Evolutionary conservation across 495 filamentous ascomycete genomes (phyloP).

Genomic region (Hyphodiscus hymeniophilus): DNA sequence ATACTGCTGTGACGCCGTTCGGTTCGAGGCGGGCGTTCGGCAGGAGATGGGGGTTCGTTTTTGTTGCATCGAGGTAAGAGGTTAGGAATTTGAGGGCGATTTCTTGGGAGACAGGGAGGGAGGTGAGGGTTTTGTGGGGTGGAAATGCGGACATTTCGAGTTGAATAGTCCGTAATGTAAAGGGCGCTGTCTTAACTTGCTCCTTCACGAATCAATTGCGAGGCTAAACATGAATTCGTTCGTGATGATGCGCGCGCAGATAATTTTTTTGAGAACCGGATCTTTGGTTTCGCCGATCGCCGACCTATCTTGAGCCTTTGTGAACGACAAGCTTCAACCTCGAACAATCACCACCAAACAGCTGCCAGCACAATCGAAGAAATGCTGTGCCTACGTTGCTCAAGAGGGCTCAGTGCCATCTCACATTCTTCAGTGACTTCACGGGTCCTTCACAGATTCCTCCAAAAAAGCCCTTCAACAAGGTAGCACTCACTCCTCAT

Average conservation of each 20-base stretch:
- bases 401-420: constrained; percentile 19
- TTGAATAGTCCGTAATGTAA: background rate
- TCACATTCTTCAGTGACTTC: constrained; percentile 29
- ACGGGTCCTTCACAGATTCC: constrained; percentile 17
- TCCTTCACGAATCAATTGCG: no score
- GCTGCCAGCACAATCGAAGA: background rate
- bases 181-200: background rate
- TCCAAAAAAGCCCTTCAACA: no score
- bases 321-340: background rate
- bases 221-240: no score
- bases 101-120: constrained; percentile 38
- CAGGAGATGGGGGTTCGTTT: constrained; percentile 52
- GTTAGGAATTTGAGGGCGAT: constrained; percentile 47
- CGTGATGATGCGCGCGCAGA: background rate
- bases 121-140: constrained; percentile 38
- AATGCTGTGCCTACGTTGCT: constrained; percentile 25
- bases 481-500: no score
- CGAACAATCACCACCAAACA: background rate
- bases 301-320: background rate
- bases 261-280: constrained; percentile 1
- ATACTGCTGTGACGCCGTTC: constrained; percentile 48
- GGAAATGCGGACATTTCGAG: constrained; percentile 29
- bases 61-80: constrained; percentile 47
- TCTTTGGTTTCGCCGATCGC: background rate
- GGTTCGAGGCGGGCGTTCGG: constrained; percentile 57